Evolutionary conservation across 1,139 yeast genomes (phyloP).

Genomic region (Pichia sp.): DNA sequence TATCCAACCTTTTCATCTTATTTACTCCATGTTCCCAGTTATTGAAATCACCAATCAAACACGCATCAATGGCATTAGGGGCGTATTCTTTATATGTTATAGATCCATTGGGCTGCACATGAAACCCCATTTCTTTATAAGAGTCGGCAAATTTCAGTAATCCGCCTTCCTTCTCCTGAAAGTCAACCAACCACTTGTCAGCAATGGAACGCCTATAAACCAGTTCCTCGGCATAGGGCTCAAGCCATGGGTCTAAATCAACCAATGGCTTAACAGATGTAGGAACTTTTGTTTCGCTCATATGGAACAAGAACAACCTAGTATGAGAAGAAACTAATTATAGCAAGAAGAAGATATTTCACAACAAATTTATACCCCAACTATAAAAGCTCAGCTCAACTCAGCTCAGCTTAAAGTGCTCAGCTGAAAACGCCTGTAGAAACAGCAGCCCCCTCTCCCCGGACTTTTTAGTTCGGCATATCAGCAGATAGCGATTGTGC

Average conservation of each 20-base stretch:
- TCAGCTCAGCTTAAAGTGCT: too few relatives aligned
- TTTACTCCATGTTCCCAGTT: conserved; percentile 62
- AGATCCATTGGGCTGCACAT: conserved; percentile 47
- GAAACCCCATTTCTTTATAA: conserved; percentile 70
- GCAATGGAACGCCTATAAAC: conserved; percentile 47
- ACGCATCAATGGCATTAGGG: conserved; percentile 72
- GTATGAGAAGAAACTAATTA: too few relatives aligned
- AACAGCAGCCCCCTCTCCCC: too few relatives aligned
- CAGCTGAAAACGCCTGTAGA: too few relatives aligned
- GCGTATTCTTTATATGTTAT: conserved; percentile 76
- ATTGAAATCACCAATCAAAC: conserved; percentile 85
- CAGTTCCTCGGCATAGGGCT: conserved; percentile 62
- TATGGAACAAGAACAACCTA: neutral
- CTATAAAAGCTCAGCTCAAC: too few relatives aligned
- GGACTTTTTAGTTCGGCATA: too few relatives aligned
- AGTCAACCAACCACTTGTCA: conserved; percentile 46
- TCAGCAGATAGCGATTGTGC: too few relatives aligned
- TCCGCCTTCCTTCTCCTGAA: conserved; percentile 35
- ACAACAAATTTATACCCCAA: too few relatives aligned
- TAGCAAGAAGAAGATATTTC: too few relatives aligned
- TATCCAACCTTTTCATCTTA: conserved; percentile 46
- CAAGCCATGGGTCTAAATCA: conserved; percentile 78
- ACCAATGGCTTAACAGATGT: conserved; percentile 46
- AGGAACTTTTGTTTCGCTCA: conserved; percentile 2
- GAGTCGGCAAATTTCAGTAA: conserved; percentile 37